phyloP scores from a whole-genome alignment of 805 yeast species.

The Saccharomycopsis vini region DNA sequence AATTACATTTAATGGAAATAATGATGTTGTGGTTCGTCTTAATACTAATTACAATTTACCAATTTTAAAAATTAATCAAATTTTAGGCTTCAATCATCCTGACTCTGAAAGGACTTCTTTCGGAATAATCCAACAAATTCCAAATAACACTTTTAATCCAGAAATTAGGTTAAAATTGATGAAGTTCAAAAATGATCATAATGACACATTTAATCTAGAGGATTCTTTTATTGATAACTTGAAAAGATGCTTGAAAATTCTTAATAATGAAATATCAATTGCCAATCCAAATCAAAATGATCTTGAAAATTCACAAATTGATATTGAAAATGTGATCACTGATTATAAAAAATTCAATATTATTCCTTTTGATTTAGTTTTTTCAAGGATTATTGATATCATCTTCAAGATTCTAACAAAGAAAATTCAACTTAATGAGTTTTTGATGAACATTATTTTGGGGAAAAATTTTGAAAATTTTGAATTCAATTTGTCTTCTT shows the following conservation, averaged over 20 bases:
- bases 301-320: background rate
- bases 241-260: background rate
- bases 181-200: background rate
- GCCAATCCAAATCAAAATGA: background rate
- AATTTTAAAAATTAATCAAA: slow-evolving; percentile 10
- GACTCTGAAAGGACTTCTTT: slow-evolving; percentile 5
- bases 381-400: slow-evolving; percentile 12
- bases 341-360: slow-evolving; percentile 9
- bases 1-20: slow-evolving; percentile 4
- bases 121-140: slow-evolving; percentile 13
- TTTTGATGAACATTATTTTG: slow-evolving; percentile 14
- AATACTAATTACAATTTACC: slow-evolving; percentile 19
- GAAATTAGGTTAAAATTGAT: slow-evolving; percentile 16
- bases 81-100: slow-evolving; percentile 14
- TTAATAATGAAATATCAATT: background rate
- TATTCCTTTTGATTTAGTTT: slow-evolving; percentile 17
- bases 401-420: slow-evolving; percentile 9
- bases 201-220: background rate
- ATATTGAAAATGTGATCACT: slow-evolving; percentile 2
- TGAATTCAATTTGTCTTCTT: slow-evolving; percentile 17
- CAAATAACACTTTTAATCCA: slow-evolving; percentile 18
- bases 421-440: slow-evolving; percentile 10
- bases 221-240: slow-evolving; percentile 1
- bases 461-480: slow-evolving; percentile 20
- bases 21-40: slow-evolving; percentile 9